phyloP scores from a whole-genome alignment of 306 rosid species.

The Crotalaria pallida region DNA sequence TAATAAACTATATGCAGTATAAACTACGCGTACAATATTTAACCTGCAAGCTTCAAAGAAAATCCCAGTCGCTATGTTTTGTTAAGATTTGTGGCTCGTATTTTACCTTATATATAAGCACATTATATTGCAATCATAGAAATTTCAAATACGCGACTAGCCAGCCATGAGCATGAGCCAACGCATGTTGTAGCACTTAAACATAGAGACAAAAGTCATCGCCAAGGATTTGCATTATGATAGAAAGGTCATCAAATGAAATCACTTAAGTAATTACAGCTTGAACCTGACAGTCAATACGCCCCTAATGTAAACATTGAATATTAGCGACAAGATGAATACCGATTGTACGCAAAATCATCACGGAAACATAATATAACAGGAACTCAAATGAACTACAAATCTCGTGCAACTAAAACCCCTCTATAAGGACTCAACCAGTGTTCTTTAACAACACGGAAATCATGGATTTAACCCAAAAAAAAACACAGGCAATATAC shows the following conservation, averaged over 20 bases:
- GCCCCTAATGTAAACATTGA: neutral
- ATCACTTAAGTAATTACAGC: neutral
- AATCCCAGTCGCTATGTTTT: neutral
- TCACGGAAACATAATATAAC: slow-evolving; percentile 1
- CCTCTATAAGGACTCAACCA: neutral
- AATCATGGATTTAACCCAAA: neutral
- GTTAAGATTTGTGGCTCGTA: neutral
- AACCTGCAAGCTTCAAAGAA: neutral
- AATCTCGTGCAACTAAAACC: neutral
- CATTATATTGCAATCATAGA: neutral
- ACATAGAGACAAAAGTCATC: slow-evolving; percentile 2
- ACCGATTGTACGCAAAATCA: neutral
- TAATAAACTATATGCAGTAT: neutral
- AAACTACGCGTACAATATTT: neutral
- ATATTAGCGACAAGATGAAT: neutral
- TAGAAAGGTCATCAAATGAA: neutral
- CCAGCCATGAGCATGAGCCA: neutral
- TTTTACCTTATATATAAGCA: slow-evolving; percentile 4
- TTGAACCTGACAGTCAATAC: neutral
- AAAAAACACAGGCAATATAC: neutral
- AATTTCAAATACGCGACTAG: neutral
- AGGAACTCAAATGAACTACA: neutral
- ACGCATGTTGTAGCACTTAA: neutral
- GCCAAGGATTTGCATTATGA: neutral
- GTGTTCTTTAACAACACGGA: neutral